Percentiles rank a stretch among this genome's conserved stretches.
Evolutionary conservation across 2,329 filamentous ascomycete species (phyloP).

Genomic region (Blastomyces percursus): DNA sequence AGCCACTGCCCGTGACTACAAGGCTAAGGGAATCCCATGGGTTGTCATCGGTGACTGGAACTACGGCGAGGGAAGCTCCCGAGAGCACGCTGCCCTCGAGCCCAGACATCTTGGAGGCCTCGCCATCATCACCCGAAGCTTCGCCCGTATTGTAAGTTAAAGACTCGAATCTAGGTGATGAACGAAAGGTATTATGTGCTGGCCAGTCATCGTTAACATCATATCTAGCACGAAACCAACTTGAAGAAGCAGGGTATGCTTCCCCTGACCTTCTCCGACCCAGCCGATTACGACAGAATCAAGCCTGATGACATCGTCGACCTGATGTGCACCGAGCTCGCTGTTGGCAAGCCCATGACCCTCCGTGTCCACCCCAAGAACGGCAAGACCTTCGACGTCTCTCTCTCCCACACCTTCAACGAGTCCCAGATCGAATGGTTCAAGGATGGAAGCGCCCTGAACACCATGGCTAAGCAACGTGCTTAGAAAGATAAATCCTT

Average conservation of each 20-base stretch:
- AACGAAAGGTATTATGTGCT: not conserved
- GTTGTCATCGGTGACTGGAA: constrained; percentile 99
- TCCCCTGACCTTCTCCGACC: constrained; percentile 87
- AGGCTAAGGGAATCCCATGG: constrained; percentile 92
- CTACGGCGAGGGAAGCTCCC: constrained; percentile 94
- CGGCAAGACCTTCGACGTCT: constrained; percentile 66
- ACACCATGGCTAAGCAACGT: constrained; percentile 83
- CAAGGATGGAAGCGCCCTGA: constrained; percentile 92
- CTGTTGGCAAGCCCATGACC: constrained; percentile 84
- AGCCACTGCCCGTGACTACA: constrained; percentile 93
- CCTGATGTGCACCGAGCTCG: constrained; percentile 76
- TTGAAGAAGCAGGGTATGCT: constrained; percentile 99
- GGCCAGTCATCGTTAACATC: constrained; percentile 12
- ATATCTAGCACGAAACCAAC: constrained; percentile 80
- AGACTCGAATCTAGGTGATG: not conserved
- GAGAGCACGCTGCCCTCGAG: constrained; percentile 97
- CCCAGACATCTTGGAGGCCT: constrained; percentile 93
- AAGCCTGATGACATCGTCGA: constrained; percentile 86
- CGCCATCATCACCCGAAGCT: constrained; percentile 89
- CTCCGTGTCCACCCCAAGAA: constrained; percentile 86
- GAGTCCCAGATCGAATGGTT: constrained; percentile 98
- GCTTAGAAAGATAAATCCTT: constrained; percentile 3
- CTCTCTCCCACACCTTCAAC: constrained; percentile 95
- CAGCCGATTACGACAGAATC: constrained; percentile 97
- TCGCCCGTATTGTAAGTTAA: constrained; percentile 71